phyloP scores from a whole-genome alignment of 352 stramenopile species.

The Pythium aristosporum region DNA sequence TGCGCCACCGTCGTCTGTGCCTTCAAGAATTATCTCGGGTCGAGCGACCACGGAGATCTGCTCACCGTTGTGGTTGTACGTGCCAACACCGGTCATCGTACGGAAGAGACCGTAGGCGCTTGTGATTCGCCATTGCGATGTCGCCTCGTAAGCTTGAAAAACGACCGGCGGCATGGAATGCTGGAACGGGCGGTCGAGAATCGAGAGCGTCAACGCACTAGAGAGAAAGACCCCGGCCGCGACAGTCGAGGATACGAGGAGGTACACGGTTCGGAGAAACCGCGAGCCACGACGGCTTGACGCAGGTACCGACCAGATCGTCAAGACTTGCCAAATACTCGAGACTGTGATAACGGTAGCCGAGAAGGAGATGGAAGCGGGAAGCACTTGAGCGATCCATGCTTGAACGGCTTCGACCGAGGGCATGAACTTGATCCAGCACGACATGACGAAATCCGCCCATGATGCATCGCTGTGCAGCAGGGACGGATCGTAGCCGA shows the following conservation, averaged over 20 bases:
- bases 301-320: background rate
- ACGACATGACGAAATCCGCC: constrained; percentile 24
- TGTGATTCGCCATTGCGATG: constrained; percentile 39
- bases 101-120: constrained; percentile 89
- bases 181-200: constrained; percentile 41
- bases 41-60: constrained; percentile 63
- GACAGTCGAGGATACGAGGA: constrained; percentile 26
- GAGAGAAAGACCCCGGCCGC: constrained; percentile 39
- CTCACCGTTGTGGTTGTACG: constrained; percentile 25
- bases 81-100: constrained; percentile 88
- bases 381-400: constrained; percentile 42
- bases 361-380: constrained; percentile 25
- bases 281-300: background rate
- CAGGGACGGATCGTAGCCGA: background rate
- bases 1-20: constrained; percentile 41
- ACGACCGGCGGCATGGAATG: constrained; percentile 33
- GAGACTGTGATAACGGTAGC: constrained; percentile 17
- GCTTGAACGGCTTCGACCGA: constrained; percentile 41
- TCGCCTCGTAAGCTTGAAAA: constrained; percentile 29
- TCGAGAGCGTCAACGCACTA: constrained; percentile 41
- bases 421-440: constrained; percentile 32
- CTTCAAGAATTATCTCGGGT: constrained; percentile 90
- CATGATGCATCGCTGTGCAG: constrained; percentile 2
- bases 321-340: constrained; percentile 35
- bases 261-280: constrained; percentile 22